phyloP scores from a whole-genome alignment of 2,329 filamentous ascomycete species.

The Scedosporium boydii region DNA sequence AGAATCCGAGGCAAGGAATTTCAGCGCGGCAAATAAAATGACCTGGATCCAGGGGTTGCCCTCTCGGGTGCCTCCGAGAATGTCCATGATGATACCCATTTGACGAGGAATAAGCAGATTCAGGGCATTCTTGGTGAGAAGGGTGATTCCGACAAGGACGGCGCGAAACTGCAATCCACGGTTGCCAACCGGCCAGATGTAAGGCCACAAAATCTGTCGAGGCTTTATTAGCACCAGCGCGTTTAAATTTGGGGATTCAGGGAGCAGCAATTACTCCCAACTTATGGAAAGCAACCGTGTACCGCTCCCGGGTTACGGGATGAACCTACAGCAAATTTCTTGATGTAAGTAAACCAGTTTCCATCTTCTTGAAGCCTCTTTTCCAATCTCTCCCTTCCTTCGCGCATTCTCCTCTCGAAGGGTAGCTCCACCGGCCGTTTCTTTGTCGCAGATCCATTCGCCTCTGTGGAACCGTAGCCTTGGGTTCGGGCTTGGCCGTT shows the following conservation, averaged over 20 bases:
- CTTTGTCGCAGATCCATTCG: constrained; percentile 23
- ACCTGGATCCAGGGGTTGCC: constrained; percentile 44
- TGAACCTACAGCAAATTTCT: constrained; percentile 51
- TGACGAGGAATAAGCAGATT: constrained; percentile 75
- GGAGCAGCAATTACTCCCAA: neutral
- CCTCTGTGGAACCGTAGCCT: constrained; percentile 33
- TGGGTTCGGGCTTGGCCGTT: neutral
- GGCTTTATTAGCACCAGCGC: neutral
- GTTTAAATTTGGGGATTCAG: neutral
- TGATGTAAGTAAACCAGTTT: constrained; percentile 68
- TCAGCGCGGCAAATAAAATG: constrained; percentile 38
- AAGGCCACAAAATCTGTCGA: constrained; percentile 60
- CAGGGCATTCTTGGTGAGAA: constrained; percentile 61
- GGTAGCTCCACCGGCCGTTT: constrained; percentile 26
- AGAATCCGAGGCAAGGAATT: constrained; percentile 43
- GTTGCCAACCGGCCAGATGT: constrained; percentile 66
- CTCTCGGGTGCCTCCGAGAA: constrained; percentile 41
- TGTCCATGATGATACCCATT: constrained; percentile 69
- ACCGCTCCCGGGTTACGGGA: no score
- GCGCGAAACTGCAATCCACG: constrained; percentile 58
- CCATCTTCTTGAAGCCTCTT: constrained; percentile 65
- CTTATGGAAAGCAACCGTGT: neutral
- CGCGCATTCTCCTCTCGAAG: constrained; percentile 46
- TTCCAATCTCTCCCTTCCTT: constrained; percentile 44
- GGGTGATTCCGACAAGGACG: constrained; percentile 54